Base-by-base conservation (phyloP, 257 asterid species). In the Primulina huaijiensis region DNA sequence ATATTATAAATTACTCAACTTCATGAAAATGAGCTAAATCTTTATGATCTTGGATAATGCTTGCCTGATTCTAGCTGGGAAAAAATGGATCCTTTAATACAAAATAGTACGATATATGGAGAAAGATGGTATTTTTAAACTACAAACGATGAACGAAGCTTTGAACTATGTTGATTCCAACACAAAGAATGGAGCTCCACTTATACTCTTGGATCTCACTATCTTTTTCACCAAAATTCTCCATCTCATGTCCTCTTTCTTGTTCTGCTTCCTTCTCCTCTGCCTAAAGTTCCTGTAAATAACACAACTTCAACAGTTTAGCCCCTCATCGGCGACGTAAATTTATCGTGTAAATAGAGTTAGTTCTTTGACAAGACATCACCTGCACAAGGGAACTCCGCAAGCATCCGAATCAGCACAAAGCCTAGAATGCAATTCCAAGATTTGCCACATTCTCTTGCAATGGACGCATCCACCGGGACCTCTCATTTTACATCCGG, bases 371-470 rank as follows among this genome's bases (percentile, higher is more conserved):
- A 31, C 73, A 50, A 62, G 50, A 43, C 60, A 25, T 29, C 19
- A 86, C 96, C 90, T 87, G 89, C 98, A 92, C 74, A 92, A 62
- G 25, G 98, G 98, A 29, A 92, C 97, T 68, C 71, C 73, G 64
- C 98, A 92, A 58, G 12, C 73, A 25, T 84, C 87, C 0, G 88
- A 29, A 78, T 88, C 55, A 3, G 88, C 89, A 19, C 98, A 92
- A 16, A 92, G 85, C 40, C 91, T 83, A 64, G 98, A 90, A 68
- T 92, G 98, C 74, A 92, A 70, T 11, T 92, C 97, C 79, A 92
- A 74, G 21, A 92, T 74, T 50, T 85, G 89, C 98, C 97, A 88
- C 93, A 88, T 85, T 65, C 93, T 82, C 95, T 88, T 90, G 87
- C 98, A 90, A 61, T 86, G 95, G 65, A 80, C 50, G 77, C 98